These are phyloP conservation scores for Sugiyamaella novakii DNA, from an alignment of 1,139 yeast genomes.

Conservation along the genomic window DNA sequence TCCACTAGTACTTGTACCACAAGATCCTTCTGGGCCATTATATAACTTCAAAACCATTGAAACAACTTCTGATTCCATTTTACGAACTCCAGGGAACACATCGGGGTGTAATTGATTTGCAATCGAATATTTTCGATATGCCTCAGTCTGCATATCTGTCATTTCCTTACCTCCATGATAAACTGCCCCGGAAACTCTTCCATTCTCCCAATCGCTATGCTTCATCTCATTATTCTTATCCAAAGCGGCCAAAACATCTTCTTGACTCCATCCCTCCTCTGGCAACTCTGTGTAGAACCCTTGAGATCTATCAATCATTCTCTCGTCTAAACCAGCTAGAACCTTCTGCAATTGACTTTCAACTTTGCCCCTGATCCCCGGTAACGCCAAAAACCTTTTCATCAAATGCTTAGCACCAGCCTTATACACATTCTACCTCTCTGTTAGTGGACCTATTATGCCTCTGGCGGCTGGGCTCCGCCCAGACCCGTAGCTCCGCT, in stretches of 20 bases:
- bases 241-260: constrained; percentile 51
- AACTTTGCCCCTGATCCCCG: constrained; percentile 58
- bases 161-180: constrained; percentile 89
- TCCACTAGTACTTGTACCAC: constrained; percentile 95
- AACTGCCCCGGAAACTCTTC: constrained; percentile 91
- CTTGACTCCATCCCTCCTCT: constrained; percentile 53
- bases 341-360: constrained; percentile 60
- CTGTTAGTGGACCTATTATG: neutral
- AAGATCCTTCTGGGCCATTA: constrained; percentile 67
- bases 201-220: constrained; percentile 79
- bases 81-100: constrained; percentile 93
- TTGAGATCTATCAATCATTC: constrained; percentile 56
- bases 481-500: constrained; percentile 1
- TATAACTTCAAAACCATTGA: constrained; percentile 82
- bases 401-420: constrained; percentile 24
- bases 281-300: constrained; percentile 59
- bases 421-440: constrained; percentile 19
- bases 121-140: constrained; percentile 75
- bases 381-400: constrained; percentile 39
- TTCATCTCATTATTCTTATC: constrained; percentile 46
- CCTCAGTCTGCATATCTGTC: constrained; percentile 69
- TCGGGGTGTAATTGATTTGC: constrained; percentile 97
- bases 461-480: constrained; percentile 7
- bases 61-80: constrained; percentile 95
- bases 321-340: constrained; percentile 53